phyloP scores from a whole-genome alignment of 495 filamentous ascomycete genomes.

The Lentithecium fluviatile region DNA sequence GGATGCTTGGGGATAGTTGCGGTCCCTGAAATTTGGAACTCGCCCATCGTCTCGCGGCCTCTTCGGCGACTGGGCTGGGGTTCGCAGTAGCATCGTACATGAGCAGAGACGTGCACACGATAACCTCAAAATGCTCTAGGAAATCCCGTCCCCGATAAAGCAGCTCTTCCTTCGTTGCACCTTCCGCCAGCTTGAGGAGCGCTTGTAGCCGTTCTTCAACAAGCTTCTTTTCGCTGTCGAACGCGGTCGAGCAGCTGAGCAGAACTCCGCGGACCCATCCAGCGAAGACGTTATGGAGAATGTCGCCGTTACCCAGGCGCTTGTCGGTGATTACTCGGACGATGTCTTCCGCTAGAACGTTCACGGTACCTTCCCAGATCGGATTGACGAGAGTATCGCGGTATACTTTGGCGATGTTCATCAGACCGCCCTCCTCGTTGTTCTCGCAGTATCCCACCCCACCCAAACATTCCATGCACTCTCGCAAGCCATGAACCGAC shows the following conservation, averaged over 20 bases:
- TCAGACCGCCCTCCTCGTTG: slow-evolving; percentile 51
- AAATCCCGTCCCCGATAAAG: slow-evolving; percentile 31
- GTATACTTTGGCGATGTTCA: slow-evolving; percentile 65
- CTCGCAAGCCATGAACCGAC: slow-evolving; percentile 55
- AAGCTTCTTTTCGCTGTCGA: background rate
- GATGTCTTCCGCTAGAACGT: slow-evolving; percentile 64
- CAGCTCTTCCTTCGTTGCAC: slow-evolving; percentile 28
- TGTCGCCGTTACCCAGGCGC: slow-evolving; percentile 44
- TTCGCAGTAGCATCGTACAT: slow-evolving; percentile 36
- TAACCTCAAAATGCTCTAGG: slow-evolving; percentile 27
- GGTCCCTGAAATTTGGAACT: no score
- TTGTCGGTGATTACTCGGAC: slow-evolving; percentile 51
- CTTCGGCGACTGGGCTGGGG: slow-evolving; percentile 28
- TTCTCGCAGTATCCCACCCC: slow-evolving; percentile 75
- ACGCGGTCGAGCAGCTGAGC: background rate
- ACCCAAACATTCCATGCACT: slow-evolving; percentile 69
- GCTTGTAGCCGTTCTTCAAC: slow-evolving; percentile 14
- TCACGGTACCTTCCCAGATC: slow-evolving; percentile 78
- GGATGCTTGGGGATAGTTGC: no score
- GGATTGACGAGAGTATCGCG: slow-evolving; percentile 63
- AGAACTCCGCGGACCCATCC: slow-evolving; percentile 38
- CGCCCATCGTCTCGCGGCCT: slow-evolving; percentile 30
- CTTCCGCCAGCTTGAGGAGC: slow-evolving; percentile 4
- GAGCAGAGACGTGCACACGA: slow-evolving; percentile 35
- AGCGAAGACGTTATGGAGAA: slow-evolving; percentile 46